These are phyloP conservation scores for Trypanosoma theileri DNA, from an alignment of 208 protist genomes.

Conservation along the genomic window DNA sequence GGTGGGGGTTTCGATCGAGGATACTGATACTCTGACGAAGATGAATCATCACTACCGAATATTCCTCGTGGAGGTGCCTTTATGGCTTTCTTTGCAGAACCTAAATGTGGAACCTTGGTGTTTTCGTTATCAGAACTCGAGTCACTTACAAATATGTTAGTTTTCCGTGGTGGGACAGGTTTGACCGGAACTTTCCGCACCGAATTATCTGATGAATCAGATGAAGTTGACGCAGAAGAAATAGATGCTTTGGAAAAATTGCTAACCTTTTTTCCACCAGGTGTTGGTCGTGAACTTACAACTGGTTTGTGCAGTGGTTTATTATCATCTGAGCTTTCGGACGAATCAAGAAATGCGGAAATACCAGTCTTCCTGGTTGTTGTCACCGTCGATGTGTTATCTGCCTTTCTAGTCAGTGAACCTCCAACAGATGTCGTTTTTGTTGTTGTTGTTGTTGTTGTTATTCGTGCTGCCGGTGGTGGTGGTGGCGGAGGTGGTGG, in stretches of 20 bases:
- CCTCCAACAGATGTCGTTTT: neutral
- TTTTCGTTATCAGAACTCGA: conserved; percentile 12
- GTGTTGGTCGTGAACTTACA: conserved; percentile 5
- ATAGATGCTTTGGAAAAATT: neutral
- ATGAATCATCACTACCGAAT: conserved; percentile 1
- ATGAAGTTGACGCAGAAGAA: conserved; percentile 10
- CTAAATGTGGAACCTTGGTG: neutral
- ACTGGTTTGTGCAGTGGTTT: neutral
- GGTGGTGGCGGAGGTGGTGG: conserved; percentile 17
- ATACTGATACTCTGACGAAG: conserved; percentile 6
- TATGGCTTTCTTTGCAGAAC: neutral
- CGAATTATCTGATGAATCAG: conserved; percentile 4
- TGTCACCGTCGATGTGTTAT: neutral
- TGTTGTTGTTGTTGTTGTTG: conserved; percentile 1
- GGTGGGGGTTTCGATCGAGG: conserved; percentile 1
- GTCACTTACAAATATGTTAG: conserved; percentile 1
- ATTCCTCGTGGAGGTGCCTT: neutral
- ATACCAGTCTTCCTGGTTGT: conserved; percentile 9
- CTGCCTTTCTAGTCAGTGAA: neutral
- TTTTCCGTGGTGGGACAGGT: neutral
- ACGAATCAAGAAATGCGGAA: conserved; percentile 27
- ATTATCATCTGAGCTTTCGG: conserved; percentile 24
- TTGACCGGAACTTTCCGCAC: neutral
- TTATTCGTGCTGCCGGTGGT: conserved; percentile 2
- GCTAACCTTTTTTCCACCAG: conserved; percentile 1